Base-by-base conservation (phyloP, 192 early-diverging fungal species). In the Funneliformis mosseae region DNA sequence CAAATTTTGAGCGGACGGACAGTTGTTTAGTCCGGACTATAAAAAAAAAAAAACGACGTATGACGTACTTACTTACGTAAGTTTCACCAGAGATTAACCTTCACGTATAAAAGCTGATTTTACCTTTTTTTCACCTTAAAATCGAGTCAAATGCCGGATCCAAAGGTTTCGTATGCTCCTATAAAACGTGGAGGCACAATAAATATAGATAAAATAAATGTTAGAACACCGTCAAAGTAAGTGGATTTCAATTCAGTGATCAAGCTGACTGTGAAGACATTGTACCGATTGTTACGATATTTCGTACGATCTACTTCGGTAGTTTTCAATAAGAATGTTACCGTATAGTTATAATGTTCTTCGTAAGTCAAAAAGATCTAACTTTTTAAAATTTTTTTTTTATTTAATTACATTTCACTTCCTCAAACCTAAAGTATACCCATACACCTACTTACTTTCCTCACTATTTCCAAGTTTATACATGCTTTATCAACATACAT, bases 161-260 rank as follows among this genome's bases (percentile, higher is more conserved):
- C 38, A 23, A 45, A 70, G 43, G 28, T 23, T 70, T 70, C 38
- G 2, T 70, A 46, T 46, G 28, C 10, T 28, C 18, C 28, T 25
- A 45, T 33, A 25, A 74, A 59, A 33, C 73, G 73, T 33, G 48
- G 48, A 59, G 25, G 73, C 8, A 74, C 48, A 74, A 74, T 74
- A 33, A 74, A 59, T 59, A 55, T 74, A 42, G 73, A 59, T 55
- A 74, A 74, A 59, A 74, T 74, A 8, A 74, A 74, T 23, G 9
- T n/a, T 21, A 28, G 73, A 74, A 46, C n/a, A 23, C 48, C 48
- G 12, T 33, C 46, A 59, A 59, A 59, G 73, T 74, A 74, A 33
- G 73, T 28, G 14, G 21, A 18, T 27, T 38, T 41, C 28, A 48
- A 74, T 50, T 48, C 6, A 18, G 21, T 41, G n/a, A 45, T 72